Evolutionary conservation across 164 flowering plant genomes (phyloP), one percentile per base, ranked within the genome.

Genomic region (Chimonanthus praecox): DNA sequence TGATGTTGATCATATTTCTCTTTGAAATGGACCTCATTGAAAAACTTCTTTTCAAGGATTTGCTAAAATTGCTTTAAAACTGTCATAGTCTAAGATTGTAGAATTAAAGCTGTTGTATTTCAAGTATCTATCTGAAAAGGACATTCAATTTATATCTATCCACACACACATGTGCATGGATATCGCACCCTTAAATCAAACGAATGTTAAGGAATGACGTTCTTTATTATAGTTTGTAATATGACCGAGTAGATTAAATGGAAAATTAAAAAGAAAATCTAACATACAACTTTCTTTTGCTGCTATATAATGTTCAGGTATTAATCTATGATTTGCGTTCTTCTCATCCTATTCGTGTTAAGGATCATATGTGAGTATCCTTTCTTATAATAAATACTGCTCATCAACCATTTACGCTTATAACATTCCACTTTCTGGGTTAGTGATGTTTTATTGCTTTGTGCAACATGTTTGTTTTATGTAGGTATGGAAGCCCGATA

Each of bases 291-390:
- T 11, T 66, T 44, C 33, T 62, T 15, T 61, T 70, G 18, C 60
- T 68, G 44, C 50, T 54, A 58, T 75, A 74, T 46, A 47, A 49
- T 61, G 51, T 87, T 82, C 91, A 95, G 99, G 88, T 95, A n/a
- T 68, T 91, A 78, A 83, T 95, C 60, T 95, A 90, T 83, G 99
- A 95, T 77, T 82, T 95, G 86, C 95, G 99, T n/a, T 88, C 97
- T 68, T 91, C 98, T 33, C 48, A 79, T 71, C 99, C 99, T 54
- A 43, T 88, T 46, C 86, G 82, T 73, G 79, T 86, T 49, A 91
- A 95, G 80, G 98, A 95, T 84, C 99, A 93, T 77, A 90, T 93
- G 99, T 95, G 73, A 86, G 98, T 66, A 58, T 43, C 65, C 47
- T 72, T 7, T n/a, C 4, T 54, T 13, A 54, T 54, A 54, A 54